Evolutionary conservation across 2,329 filamentous ascomycete genomes (phyloP).

Genomic region (Phialocephala sp.): DNA sequence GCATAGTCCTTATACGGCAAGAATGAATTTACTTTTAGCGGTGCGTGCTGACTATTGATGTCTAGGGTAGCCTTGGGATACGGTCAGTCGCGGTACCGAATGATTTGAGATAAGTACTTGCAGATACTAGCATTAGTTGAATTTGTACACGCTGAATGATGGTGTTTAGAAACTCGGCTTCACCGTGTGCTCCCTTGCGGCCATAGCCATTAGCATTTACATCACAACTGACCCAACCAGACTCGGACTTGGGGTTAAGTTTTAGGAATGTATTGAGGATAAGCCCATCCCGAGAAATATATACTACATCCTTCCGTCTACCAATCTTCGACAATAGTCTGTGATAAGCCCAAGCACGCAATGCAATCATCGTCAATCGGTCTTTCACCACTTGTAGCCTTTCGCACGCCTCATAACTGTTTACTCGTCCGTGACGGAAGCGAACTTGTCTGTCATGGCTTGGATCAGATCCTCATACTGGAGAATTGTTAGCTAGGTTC

Average conservation of each 20-base stretch:
- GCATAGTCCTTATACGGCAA: slow-evolving; percentile 48
- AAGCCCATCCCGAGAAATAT: slow-evolving; percentile 29
- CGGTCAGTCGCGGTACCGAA: slow-evolving; percentile 14
- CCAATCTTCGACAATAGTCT: slow-evolving; percentile 30
- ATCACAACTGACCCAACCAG: neutral
- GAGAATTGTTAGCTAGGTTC: slow-evolving; percentile 25
- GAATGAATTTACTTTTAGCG: neutral
- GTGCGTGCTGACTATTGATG: too few species aligned
- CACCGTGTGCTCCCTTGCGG: neutral
- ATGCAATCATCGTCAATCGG: slow-evolving; percentile 29
- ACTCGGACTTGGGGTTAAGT: neutral
- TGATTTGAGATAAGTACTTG: neutral
- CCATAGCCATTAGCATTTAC: neutral
- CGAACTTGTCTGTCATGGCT: slow-evolving; percentile 96
- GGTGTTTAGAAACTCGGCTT: neutral
- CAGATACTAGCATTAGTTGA: neutral
- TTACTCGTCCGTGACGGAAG: slow-evolving; percentile 93
- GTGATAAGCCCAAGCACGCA: slow-evolving; percentile 30
- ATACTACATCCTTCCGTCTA: slow-evolving; percentile 39
- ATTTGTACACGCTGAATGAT: neutral
- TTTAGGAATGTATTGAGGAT: slow-evolving; percentile 28
- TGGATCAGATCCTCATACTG: slow-evolving; percentile 93
- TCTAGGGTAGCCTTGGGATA: slow-evolving; percentile 28
- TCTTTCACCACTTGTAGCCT: neutral
- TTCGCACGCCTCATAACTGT: slow-evolving; percentile 3